Evolutionary conservation across 1,284 basidiomycete species (phyloP).

Genomic region (Fomitopsis schrenkii): DNA sequence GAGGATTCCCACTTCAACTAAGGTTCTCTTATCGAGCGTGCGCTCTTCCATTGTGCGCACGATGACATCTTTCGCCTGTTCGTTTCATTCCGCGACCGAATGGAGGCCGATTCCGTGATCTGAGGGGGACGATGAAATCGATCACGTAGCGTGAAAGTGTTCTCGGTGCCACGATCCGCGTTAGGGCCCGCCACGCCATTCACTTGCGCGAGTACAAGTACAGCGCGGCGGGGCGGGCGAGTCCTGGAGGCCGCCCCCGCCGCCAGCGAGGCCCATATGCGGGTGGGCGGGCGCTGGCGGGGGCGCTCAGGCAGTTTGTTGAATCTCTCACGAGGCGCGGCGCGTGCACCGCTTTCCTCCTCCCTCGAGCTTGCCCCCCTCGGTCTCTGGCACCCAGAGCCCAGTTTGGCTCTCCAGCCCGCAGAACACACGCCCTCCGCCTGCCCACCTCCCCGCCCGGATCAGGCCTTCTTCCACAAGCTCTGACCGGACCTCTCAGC

Average conservation of each 20-base stretch:
- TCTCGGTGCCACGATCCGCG: constrained; percentile 25
- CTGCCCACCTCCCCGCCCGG: background rate
- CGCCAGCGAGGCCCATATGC: constrained; percentile 6
- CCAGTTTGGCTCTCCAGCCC: constrained; percentile 2
- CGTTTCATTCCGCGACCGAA: constrained; percentile 21
- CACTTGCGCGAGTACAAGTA: background rate
- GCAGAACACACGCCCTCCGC: background rate
- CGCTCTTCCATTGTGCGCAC: constrained; percentile 1
- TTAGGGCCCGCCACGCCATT: constrained; percentile 12
- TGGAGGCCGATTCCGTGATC: constrained; percentile 23
- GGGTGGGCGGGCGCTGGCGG: constrained; percentile 6
- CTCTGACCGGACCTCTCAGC: constrained; percentile 15
- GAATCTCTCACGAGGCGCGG: constrained; percentile 8
- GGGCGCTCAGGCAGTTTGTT: background rate
- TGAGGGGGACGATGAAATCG: constrained; percentile 24
- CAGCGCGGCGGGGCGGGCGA: constrained; percentile 4
- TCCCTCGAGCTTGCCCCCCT: constrained; percentile 4
- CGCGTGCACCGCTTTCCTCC: constrained; percentile 9
- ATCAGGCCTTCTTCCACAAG: background rate
- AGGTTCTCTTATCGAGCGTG: constrained; percentile 7
- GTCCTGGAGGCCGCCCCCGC: background rate
- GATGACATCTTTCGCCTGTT: constrained; percentile 7
- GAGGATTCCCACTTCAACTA: constrained; percentile 6
- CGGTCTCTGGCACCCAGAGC: constrained; percentile 4
- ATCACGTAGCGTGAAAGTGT: constrained; percentile 26